Percentiles rank a stretch among this genome's conserved stretches.
phyloP scores from a whole-genome alignment of 768 basidiomycete genomes.

The Serendipita sp. region DNA sequence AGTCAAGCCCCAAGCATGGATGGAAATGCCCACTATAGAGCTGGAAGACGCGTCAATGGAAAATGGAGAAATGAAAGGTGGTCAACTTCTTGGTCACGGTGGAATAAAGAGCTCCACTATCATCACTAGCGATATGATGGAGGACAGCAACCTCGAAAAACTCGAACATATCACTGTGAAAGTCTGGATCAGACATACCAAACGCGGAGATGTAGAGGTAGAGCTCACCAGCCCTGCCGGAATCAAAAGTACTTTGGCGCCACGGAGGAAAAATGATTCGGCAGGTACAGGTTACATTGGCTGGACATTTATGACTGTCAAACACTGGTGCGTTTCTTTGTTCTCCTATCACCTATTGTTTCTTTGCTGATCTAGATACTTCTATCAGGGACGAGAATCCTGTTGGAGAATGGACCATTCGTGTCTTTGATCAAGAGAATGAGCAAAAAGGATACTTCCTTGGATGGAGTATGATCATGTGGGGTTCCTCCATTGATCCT shows the following conservation, averaged over 20 bases:
- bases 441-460: constrained; percentile 43
- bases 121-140: constrained; percentile 20
- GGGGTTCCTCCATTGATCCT: constrained; percentile 75
- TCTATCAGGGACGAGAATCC: constrained; percentile 75
- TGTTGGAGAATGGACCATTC: constrained; percentile 77
- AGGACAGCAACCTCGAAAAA: constrained; percentile 60
- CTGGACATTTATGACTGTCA: constrained; percentile 97
- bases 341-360: not conserved
- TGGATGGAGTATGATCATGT: constrained; percentile 84
- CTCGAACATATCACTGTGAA: constrained; percentile 86
- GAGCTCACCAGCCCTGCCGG: constrained; percentile 74
- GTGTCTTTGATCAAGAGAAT: constrained; percentile 65
- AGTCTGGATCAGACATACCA: constrained; percentile 82
- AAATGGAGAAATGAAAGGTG: constrained; percentile 14
- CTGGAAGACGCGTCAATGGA: constrained; percentile 45
- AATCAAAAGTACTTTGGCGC: constrained; percentile 68
- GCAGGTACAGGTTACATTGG: constrained; percentile 60
- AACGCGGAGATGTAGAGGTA: constrained; percentile 86
- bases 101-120: constrained; percentile 20
- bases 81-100: constrained; percentile 16
- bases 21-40: constrained; percentile 56
- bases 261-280: constrained; percentile 46
- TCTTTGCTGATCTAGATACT: constrained; percentile 11
- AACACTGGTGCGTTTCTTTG: constrained; percentile 65
- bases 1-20: constrained; percentile 91